Base-by-base conservation (phyloP, 129 eudicot species). In the Rutidosis leptorrhynchoides region DNA sequence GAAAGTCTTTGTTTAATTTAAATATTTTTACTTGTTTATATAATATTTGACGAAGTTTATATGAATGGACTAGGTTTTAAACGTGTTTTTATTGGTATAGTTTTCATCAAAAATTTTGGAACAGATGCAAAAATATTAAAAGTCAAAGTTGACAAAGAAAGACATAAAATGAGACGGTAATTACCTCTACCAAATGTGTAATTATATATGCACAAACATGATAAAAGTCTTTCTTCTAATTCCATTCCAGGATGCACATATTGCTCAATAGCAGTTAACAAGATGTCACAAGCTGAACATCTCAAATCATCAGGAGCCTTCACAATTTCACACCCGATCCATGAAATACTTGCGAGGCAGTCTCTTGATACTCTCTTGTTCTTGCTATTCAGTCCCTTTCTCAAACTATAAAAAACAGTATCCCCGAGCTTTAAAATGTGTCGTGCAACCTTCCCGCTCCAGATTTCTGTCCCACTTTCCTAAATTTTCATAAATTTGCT, bases 111-210 rank as follows among this genome's bases (percentile, higher is more conserved):
- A n/a, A n/a, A n/a, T n/a, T n/a, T n/a, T n/a, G n/a, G n/a, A n/a
- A n/a, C n/a, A n/a, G n/a, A n/a, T n/a, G n/a, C n/a, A n/a, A n/a
- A n/a, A n/a, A n/a, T n/a, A n/a, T n/a, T n/a, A n/a, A n/a, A n/a
- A n/a, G n/a, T n/a, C n/a, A n/a, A n/a, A n/a, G n/a, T n/a, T n/a
- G n/a, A n/a, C n/a, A n/a, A n/a, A n/a, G n/a, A n/a, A n/a, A n/a
- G n/a, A n/a, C n/a, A n/a, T n/a, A n/a, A n/a, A n/a, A n/a, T n/a
- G n/a, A n/a, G n/a, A n/a, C n/a, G n/a, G n/a, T n/a, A n/a, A 7
- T 67, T 85, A 89, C 95, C 95, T 89, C 80, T 77, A 45, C 96
- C 95, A 55, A 83, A 83, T 57, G 96, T 83, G 74, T 85, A 89
- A 75, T 83, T 85, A 62, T 85, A 89, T 62, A 89, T 82, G 72